Percentiles rank a stretch among this genome's conserved stretches.
phyloP scores from a whole-genome alignment of 495 filamentous ascomycete species.

The Lepraria neglecta region DNA sequence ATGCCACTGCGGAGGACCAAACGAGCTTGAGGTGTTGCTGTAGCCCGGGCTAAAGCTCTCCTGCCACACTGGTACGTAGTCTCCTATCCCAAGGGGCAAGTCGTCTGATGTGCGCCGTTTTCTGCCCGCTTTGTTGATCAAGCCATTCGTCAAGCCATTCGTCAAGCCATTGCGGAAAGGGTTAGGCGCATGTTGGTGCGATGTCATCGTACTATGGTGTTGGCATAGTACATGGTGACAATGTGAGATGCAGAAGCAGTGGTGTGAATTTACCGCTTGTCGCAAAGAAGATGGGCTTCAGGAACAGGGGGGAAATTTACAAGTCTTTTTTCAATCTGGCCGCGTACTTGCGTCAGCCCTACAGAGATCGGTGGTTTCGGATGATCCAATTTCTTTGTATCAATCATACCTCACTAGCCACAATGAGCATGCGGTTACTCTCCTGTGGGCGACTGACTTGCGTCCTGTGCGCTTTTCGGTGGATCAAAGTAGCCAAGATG shows the following conservation, averaged over 20 bases:
- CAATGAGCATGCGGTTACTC: no score
- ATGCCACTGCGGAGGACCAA: neutral
- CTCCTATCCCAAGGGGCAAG: slow-evolving; percentile 12
- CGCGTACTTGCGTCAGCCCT: no score
- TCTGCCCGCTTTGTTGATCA: slow-evolving; percentile 19
- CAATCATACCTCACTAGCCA: no score
- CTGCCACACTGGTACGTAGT: slow-evolving; percentile 21
- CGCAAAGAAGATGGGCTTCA: neutral
- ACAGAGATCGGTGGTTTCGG: no score
- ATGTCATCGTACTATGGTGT: slow-evolving; percentile 16
- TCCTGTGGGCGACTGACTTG: no score
- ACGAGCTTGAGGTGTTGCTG: neutral
- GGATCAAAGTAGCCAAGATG: no score
- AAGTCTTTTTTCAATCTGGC: no score
- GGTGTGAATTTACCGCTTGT: neutral
- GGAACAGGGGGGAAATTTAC: neutral
- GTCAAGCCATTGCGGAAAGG: slow-evolving; percentile 19
- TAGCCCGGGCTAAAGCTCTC: slow-evolving; percentile 8
- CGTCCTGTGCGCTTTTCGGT: no score
- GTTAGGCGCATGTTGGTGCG: slow-evolving; percentile 9
- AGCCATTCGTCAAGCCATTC: slow-evolving; percentile 12
- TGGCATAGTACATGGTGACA: slow-evolving; percentile 5
- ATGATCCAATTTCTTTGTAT: no score
- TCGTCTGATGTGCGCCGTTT: slow-evolving; percentile 24
- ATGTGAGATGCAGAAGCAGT: neutral